Base-by-base conservation (phyloP, 176 grass and related monocot genomes). In the Miscanthus lutarioriparius region DNA sequence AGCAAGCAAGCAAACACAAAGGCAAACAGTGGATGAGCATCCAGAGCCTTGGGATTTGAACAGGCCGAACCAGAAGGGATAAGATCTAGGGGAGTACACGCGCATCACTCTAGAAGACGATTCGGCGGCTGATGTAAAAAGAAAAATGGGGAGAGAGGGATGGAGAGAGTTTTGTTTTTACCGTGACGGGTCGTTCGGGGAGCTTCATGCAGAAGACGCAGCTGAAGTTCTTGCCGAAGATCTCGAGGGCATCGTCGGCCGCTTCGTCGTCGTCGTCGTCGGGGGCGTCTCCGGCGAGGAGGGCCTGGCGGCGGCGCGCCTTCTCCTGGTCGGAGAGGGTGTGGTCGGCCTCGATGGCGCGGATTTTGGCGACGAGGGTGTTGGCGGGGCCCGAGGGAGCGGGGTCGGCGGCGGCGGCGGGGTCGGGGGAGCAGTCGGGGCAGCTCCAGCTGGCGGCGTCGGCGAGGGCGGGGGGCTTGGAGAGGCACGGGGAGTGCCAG, bases 151-250 rank as follows among this genome's bases (percentile, higher is more conserved):
- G 14, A 48, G 44, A 53, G 4, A 0, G 5, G 19, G 19, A 8
- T 22, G 1, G 3, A 0, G 53, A 13, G 17, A 54, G 53, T 2
- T 58, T 8, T 10, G 20, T 9, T 23, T n/a, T 2, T 64, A 98
- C 93, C 6, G 96, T 95, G 70, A 98, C 96, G 41, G 96, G 96
- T 7, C 96, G 91, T 1, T 98, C 93, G 1, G 93, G 96, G n/a
- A 95, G 84, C 61, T 98, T 90, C 86, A 98, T 91, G 78, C 96
- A 98, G 79, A 98, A 95, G 39, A 90, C 72, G 79, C 96, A 95
- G 70, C 79, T 95, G 73, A 95, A 83, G 74, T 96, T 84, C 17
- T 91, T 84, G 25, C 88, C 92, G 32, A 93, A 3, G 8, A 93
- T 51, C 8, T 91, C 82, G 19, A 91, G 82, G 25, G 88, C 76